These are phyloP conservation scores for Galerina marginata DNA, from an alignment of 768 basidiomycete genomes.

Conservation along the genomic window DNA sequence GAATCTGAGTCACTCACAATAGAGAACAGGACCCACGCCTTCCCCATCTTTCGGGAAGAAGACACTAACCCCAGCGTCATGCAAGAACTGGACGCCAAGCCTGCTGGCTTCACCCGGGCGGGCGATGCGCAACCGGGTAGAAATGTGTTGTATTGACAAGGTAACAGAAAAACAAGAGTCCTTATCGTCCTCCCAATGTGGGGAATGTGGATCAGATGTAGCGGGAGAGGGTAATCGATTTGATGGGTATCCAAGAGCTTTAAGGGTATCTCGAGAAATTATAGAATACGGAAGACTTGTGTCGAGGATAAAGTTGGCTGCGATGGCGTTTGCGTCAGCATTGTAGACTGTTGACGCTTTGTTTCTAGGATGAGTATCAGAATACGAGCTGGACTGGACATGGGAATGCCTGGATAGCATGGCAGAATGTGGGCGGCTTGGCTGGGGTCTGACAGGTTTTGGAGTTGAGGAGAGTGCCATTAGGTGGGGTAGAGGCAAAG, in stretches of 20 bases:
- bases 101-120: constrained; percentile 32
- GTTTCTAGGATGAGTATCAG: too few relatives aligned
- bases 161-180: constrained; percentile 13
- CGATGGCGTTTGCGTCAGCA: constrained; percentile 19
- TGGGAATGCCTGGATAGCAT: background rate
- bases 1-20: constrained; percentile 25
- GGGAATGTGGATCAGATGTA: constrained; percentile 2
- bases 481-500: constrained; percentile 12
- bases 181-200: constrained; percentile 15
- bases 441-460: background rate
- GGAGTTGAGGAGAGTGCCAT: background rate
- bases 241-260: constrained; percentile 29
- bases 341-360: too few relatives aligned
- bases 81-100: constrained; percentile 35
- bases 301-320: constrained; percentile 36
- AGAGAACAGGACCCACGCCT: constrained; percentile 33
- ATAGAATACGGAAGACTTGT: constrained; percentile 33
- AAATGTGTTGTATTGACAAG: constrained; percentile 29
- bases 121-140: constrained; percentile 30
- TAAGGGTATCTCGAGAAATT: constrained; percentile 34
- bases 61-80: constrained; percentile 34
- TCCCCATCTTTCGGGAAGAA: constrained; percentile 31
- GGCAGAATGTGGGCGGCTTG: background rate
- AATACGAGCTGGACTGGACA: background rate
- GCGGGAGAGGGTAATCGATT: constrained; percentile 6